These are phyloP conservation scores for Mortierella sp. DNA, from an alignment of 371 early-diverging fungal genomes.

Conservation along the genomic window DNA sequence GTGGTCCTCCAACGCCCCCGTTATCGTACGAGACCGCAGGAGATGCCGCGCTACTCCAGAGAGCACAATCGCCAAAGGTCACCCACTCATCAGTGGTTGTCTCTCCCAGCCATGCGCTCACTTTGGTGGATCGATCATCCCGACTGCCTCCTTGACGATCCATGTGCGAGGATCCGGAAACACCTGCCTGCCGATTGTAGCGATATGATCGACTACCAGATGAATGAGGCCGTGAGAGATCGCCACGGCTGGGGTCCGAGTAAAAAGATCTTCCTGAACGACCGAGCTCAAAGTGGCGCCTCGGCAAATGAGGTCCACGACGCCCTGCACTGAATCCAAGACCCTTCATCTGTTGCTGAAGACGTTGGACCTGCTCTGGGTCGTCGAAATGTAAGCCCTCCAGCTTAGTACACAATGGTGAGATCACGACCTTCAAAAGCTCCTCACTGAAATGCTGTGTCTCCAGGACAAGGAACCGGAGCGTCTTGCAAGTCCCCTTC, in stretches of 20 bases:
- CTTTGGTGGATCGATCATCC: background rate
- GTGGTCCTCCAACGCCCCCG: constrained; percentile 6
- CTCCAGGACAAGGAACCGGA: constrained; percentile 50
- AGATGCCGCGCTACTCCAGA: constrained; percentile 44
- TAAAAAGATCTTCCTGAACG: constrained; percentile 26
- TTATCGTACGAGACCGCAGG: constrained; percentile 37
- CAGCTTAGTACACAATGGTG: constrained; percentile 24
- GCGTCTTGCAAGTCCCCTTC: constrained; percentile 38
- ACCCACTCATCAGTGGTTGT: constrained; percentile 51
- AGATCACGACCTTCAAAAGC: constrained; percentile 34
- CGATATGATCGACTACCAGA: background rate
- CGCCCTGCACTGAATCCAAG: constrained; percentile 45
- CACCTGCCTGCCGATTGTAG: background rate
- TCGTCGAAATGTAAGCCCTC: constrained; percentile 49
- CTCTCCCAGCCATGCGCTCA: constrained; percentile 55
- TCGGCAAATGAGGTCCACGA: constrained; percentile 22
- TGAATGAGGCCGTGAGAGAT: background rate
- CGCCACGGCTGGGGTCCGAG: constrained; percentile 19
- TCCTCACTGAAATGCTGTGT: constrained; percentile 48
- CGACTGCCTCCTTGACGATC: background rate
- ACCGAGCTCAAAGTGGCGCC: constrained; percentile 37
- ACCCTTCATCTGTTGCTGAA: constrained; percentile 40
- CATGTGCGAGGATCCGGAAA: background rate
- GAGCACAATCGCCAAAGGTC: constrained; percentile 37
- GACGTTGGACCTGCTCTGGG: constrained; percentile 28